Percentiles rank a stretch among this genome's conserved stretches.
These are phyloP conservation scores for Acacia confusa DNA, from an alignment of 306 rosid species.

Conservation along the genomic window DNA sequence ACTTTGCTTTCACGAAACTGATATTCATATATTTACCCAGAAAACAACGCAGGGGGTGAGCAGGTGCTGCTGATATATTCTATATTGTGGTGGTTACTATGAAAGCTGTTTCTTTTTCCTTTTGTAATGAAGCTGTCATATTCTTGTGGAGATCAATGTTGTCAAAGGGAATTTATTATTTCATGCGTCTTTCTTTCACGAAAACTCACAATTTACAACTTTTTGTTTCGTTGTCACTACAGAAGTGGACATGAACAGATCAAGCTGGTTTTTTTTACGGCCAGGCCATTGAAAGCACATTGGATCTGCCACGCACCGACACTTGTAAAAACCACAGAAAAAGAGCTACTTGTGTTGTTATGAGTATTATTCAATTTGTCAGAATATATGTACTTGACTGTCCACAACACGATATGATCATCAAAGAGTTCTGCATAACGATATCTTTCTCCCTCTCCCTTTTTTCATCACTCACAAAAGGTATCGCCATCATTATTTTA, in stretches of 20 bases:
- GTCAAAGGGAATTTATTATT: constrained; percentile 46
- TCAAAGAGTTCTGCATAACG: neutral
- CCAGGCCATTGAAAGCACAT: constrained; percentile 21
- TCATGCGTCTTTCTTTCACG: constrained; percentile 39
- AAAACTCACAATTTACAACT: constrained; percentile 47
- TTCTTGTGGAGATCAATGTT: constrained; percentile 51
- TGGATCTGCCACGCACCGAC: constrained; percentile 31
- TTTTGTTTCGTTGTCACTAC: constrained; percentile 36
- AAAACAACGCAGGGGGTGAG: constrained; percentile 31
- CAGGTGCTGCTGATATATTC: constrained; percentile 37
- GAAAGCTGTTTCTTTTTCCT: constrained; percentile 18
- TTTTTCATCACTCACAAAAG: neutral
- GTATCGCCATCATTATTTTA: neutral
- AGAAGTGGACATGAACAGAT: constrained; percentile 25
- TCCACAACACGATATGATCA: neutral
- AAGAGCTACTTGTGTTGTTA: constrained; percentile 11
- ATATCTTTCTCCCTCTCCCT: constrained; percentile 5
- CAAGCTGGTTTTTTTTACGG: constrained; percentile 28
- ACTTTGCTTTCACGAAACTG: constrained; percentile 47
- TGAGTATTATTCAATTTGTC: constrained; percentile 34
- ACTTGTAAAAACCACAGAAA: constrained; percentile 34
- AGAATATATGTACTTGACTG: constrained; percentile 37
- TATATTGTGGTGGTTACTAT: constrained; percentile 24
- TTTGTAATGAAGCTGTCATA: constrained; percentile 43
- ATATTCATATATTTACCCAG: constrained; percentile 24